phyloP scores from a whole-genome alignment of 139 green algal species.

The Cymbomonas tetramitiformis region DNA sequence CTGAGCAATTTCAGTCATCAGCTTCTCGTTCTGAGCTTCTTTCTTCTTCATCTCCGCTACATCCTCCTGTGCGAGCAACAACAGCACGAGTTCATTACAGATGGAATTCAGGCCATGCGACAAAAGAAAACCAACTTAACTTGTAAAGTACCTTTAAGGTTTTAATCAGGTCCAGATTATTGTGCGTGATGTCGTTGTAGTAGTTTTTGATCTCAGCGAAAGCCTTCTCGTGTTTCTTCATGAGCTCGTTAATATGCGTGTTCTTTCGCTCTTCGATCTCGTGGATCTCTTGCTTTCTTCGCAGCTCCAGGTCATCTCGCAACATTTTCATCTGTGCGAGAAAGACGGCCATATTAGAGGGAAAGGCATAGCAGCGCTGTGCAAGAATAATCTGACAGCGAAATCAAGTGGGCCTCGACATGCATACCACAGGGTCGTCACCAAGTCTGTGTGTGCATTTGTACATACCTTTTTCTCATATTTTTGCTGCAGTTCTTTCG shows the following conservation, averaged over 20 bases:
- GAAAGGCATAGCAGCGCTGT: no score
- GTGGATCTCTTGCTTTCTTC: slow-evolving; percentile 57
- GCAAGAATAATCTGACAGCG: no score
- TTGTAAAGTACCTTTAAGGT: slow-evolving; percentile 37
- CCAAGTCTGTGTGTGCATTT: no score
- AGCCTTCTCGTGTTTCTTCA: slow-evolving; percentile 66
- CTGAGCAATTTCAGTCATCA: slow-evolving; percentile 60
- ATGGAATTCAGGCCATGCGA: slow-evolving; percentile 36
- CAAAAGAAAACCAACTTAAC: slow-evolving; percentile 26
- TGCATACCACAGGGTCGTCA: no score
- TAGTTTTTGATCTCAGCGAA: slow-evolving; percentile 83
- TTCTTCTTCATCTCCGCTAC: slow-evolving; percentile 73
- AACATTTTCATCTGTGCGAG: slow-evolving; percentile 39
- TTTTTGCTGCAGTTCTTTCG: slow-evolving; percentile 55
- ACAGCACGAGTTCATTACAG: slow-evolving; percentile 31
- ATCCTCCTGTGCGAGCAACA: no score
- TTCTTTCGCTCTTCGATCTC: slow-evolving; percentile 58
- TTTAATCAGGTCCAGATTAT: slow-evolving; percentile 89
- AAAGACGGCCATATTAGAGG: no score
- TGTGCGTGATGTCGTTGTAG: slow-evolving; percentile 83
- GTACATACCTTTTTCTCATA: no score
- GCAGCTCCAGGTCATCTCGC: slow-evolving; percentile 59
- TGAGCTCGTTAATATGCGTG: slow-evolving; percentile 70
- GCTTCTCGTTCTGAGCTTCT: slow-evolving; percentile 68
- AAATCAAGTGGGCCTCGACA: no score